Conservation (phyloP, 306 rosid genomes). For the Ormosia semicastrata region DNA sequence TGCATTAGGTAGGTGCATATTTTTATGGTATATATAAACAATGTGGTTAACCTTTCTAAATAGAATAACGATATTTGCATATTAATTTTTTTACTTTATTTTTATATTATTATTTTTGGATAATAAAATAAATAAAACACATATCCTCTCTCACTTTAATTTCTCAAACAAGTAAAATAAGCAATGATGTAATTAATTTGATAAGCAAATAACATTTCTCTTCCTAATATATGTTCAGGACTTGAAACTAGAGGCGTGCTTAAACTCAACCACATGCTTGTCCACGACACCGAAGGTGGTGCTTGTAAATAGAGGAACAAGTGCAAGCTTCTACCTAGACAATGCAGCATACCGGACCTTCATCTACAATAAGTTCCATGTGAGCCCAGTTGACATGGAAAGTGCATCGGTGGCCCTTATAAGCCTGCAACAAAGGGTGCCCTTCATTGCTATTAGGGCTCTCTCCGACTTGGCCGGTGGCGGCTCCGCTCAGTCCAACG, state of each 20-base stretch:
- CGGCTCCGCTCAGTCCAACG: conserved; percentile 48
- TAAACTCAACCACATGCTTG: conserved; percentile 59
- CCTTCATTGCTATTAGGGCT: conserved; percentile 56
- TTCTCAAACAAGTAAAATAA: no score
- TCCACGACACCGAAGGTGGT: conserved; percentile 42
- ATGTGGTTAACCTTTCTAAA: not conserved
- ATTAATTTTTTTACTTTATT: no score
- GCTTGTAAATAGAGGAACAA: conserved; percentile 46
- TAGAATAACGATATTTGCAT: no score
- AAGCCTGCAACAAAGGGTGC: conserved; percentile 45
- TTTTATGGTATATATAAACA: no score
- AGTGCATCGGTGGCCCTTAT: conserved; percentile 56
- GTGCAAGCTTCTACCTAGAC: conserved; percentile 52
- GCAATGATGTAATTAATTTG: no score
- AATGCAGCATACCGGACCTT: conserved; percentile 54
- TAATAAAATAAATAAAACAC: no score
- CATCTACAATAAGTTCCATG: conserved; percentile 44
- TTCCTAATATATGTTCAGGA: conserved; percentile 15
- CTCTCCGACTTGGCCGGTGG: conserved; percentile 56
- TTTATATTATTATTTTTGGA: no score
- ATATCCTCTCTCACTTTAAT: no score
- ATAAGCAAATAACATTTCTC: no score
- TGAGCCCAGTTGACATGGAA: conserved; percentile 53
- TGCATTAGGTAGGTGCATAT: not conserved
- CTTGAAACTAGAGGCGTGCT: conserved; percentile 39